A percentile compares a stretch with the other conserved stretches of the same genome.
Evolutionary conservation across 208 protist species (phyloP).

Genomic region (Leishmania turanica): DNA sequence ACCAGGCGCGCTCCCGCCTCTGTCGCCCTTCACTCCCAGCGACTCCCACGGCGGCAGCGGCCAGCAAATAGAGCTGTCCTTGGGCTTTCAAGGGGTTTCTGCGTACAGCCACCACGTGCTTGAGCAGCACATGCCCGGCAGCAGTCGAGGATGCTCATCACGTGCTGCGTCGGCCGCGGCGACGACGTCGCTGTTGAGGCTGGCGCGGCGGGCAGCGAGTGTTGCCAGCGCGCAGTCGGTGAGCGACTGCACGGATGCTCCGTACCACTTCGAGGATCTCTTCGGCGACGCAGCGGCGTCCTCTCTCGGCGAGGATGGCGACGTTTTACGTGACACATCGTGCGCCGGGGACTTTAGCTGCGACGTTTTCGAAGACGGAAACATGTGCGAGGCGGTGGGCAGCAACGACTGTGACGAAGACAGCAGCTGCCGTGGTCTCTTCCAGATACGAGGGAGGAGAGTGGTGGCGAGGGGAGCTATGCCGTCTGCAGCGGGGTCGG

Average conservation of each 20-base stretch:
- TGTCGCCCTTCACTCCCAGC: neutral
- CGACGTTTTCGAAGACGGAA: neutral
- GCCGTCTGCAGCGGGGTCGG: neutral
- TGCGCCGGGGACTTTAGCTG: neutral
- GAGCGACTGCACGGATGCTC: conserved; percentile 25
- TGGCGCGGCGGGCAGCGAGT: conserved; percentile 5
- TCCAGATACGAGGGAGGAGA: neutral
- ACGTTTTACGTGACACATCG: neutral
- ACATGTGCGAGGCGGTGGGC: neutral
- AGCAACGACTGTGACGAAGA: neutral
- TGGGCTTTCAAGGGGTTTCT: neutral
- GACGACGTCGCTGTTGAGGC: conserved; percentile 1
- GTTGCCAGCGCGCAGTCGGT: conserved; percentile 17
- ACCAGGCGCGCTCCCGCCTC: neutral
- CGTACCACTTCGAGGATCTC: conserved; percentile 23
- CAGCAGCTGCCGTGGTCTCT: neutral
- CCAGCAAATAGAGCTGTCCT: neutral
- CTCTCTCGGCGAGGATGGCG: conserved; percentile 12
- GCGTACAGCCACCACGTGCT: conserved; percentile 6
- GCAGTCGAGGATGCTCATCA: neutral
- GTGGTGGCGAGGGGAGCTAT: neutral
- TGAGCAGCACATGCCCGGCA: conserved; percentile 2
- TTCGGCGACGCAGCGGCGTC: conserved; percentile 17
- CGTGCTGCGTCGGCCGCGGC: neutral
- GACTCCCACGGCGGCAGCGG: neutral